phyloP scores from a whole-genome alignment of 2,329 filamentous ascomycete genomes.

The Aspergillus ruber region DNA sequence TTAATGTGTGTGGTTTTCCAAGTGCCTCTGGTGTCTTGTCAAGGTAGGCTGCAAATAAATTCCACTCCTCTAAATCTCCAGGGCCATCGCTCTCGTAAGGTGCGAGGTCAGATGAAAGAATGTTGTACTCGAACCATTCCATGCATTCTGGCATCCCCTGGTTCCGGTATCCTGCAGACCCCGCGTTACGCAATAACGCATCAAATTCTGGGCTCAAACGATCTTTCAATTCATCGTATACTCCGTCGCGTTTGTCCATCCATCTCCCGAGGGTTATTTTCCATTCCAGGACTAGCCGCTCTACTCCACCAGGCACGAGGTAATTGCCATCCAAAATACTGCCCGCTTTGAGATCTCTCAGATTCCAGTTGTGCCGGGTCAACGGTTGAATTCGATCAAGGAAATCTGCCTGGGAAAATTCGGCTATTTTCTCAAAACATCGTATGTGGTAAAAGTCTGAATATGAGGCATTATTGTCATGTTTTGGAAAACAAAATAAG shows the following conservation, averaged over 20 bases:
- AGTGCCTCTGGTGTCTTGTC: not conserved
- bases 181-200: not conserved
- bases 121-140: not conserved
- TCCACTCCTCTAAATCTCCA: not conserved
- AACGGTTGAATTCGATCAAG: not conserved
- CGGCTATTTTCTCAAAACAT: not conserved
- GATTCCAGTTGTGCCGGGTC: not conserved
- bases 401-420: not conserved
- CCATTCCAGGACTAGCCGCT: not conserved
- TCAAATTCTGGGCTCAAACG: not conserved
- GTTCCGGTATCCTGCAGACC: not conserved
- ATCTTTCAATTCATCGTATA: not conserved
- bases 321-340: not conserved
- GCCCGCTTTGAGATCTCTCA: not conserved
- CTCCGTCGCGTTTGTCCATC: not conserved
- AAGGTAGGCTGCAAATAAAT: not conserved
- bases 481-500: not conserved
- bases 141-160: not conserved
- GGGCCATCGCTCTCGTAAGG: not conserved
- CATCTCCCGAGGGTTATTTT: not conserved
- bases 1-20: not conserved
- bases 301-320: not conserved
- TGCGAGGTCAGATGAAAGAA: not conserved
- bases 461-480: not conserved
- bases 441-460: not conserved